Base-by-base conservation (phyloP, 2,329 filamentous ascomycete species). In the Dactylella cylindrospora region DNA sequence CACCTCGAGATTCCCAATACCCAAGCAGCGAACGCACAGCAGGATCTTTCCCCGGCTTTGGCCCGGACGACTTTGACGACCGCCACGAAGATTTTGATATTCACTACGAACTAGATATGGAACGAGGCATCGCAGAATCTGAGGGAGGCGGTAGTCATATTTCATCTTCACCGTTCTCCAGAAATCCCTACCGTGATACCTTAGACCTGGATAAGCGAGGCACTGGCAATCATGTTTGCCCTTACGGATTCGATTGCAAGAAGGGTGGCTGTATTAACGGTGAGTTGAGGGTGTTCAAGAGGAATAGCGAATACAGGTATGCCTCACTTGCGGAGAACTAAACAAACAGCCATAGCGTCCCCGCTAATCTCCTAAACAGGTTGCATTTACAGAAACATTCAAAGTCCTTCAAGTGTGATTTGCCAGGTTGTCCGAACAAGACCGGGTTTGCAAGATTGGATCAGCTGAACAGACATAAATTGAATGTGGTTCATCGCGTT, bases 261-360 rank as follows among this genome's bases (percentile, higher is more conserved):
- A 43, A 43, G 13, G 39, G 39, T 29, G 39, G 39, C 5, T 43
- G 2, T 20, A 41, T 26, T n/a, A n/a, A n/a, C n/a, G n/a, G n/a
- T n/a, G n/a, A n/a, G n/a, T n/a, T n/a, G n/a, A n/a, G n/a, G n/a
- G n/a, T n/a, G n/a, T n/a, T n/a, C n/a, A n/a, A n/a, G n/a, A n/a
- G n/a, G n/a, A n/a, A n/a, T n/a, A n/a, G n/a, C n/a, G n/a, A n/a
- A n/a, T n/a, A n/a, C n/a, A n/a, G n/a, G n/a, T n/a, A n/a, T n/a
- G n/a, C n/a, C n/a, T n/a, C n/a, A n/a, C n/a, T n/a, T n/a, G n/a
- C n/a, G n/a, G n/a, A n/a, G n/a, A n/a, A n/a, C n/a, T n/a, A n/a
- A n/a, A n/a, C n/a, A n/a, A n/a, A n/a, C n/a, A n/a, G n/a, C n/a
- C n/a, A n/a, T n/a, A n/a, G n/a, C n/a, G n/a, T n/a, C n/a, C n/a